phyloP scores from a whole-genome alignment of 768 basidiomycete genomes.

The Hygrophoropsis aurantiaca region DNA sequence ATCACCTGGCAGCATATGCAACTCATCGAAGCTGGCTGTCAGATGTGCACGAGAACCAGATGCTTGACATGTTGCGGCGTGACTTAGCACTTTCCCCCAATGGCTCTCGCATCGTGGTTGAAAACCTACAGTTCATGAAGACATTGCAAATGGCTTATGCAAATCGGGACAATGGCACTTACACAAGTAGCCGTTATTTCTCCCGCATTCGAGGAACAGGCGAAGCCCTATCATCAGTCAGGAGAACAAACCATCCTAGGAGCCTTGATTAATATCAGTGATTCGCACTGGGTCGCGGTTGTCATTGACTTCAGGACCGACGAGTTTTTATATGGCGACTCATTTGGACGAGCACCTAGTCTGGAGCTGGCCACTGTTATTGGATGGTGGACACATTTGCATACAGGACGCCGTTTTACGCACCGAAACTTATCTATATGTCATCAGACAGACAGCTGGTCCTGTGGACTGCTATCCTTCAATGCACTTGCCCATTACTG shows the following conservation, averaged over 20 bases:
- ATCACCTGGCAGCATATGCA: neutral
- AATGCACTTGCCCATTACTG: neutral
- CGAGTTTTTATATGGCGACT: no score
- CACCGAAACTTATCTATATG: neutral
- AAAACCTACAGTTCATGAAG: no score
- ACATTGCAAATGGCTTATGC: no score
- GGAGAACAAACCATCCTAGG: neutral
- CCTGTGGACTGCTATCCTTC: neutral
- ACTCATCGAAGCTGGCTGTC: neutral
- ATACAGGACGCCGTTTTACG: neutral
- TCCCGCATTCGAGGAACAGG: neutral
- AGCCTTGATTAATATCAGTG: neutral
- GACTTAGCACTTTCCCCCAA: neutral
- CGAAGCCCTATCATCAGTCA: neutral
- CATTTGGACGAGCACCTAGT: no score
- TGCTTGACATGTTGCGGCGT: neutral
- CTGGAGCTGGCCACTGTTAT: no score
- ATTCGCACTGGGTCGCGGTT: neutral
- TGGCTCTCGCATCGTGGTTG: neutral
- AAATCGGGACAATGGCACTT: no score
- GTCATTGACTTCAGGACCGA: neutral
- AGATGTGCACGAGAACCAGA: neutral
- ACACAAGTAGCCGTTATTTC: neutral
- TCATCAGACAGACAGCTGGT: no score
- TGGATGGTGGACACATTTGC: slow-evolving; percentile 4